Percentiles rank a stretch among this genome's conserved stretches.
Evolutionary conservation across 2,329 filamentous ascomycete genomes (phyloP).

Genomic region (Blastomyces parvus): DNA sequence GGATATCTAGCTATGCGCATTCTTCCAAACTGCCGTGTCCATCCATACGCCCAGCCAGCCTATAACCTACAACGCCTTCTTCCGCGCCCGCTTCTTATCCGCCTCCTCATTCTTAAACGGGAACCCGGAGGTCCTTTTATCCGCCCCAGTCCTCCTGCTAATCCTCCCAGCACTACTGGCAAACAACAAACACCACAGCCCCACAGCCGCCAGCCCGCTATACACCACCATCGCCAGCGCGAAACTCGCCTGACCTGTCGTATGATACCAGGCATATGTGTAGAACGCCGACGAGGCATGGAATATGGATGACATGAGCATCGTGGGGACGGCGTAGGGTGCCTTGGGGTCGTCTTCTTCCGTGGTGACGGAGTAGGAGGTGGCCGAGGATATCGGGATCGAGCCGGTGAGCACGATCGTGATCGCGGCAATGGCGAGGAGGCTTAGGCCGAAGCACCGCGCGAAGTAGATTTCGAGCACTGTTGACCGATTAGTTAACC

Average conservation of each 20-base stretch:
- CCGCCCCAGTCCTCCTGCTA: slow-evolving; percentile 54
- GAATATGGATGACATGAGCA: slow-evolving; percentile 58
- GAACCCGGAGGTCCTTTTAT: slow-evolving; percentile 57
- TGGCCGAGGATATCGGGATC: slow-evolving; percentile 49
- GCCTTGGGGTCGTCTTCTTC: slow-evolving; percentile 42
- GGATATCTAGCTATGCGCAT: neutral
- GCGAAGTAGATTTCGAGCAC: slow-evolving; percentile 64
- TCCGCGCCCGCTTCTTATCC: slow-evolving; percentile 40
- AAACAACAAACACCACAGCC: slow-evolving; percentile 56
- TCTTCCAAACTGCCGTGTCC: neutral
- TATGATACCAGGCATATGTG: slow-evolving; percentile 58
- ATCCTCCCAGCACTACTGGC: slow-evolving; percentile 48
- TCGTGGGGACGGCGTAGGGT: slow-evolving; percentile 56
- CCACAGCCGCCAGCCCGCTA: slow-evolving; percentile 50
- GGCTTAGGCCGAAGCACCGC: slow-evolving; percentile 57
- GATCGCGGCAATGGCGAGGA: slow-evolving; percentile 55
- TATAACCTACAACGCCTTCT: neutral
- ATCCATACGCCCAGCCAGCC: neutral
- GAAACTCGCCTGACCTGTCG: slow-evolving; percentile 48
- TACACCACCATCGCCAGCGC: slow-evolving; percentile 51
- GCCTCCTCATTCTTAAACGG: slow-evolving; percentile 55
- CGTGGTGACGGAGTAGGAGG: slow-evolving; percentile 36
- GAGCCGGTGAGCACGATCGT: slow-evolving; percentile 61
- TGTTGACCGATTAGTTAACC: slow-evolving; percentile 20
- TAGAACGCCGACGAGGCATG: slow-evolving; percentile 56